Evolutionary conservation across 169 alveolate species (phyloP), one percentile per base, ranked within the genome.

Genomic region (Miamiensis avidus): DNA sequence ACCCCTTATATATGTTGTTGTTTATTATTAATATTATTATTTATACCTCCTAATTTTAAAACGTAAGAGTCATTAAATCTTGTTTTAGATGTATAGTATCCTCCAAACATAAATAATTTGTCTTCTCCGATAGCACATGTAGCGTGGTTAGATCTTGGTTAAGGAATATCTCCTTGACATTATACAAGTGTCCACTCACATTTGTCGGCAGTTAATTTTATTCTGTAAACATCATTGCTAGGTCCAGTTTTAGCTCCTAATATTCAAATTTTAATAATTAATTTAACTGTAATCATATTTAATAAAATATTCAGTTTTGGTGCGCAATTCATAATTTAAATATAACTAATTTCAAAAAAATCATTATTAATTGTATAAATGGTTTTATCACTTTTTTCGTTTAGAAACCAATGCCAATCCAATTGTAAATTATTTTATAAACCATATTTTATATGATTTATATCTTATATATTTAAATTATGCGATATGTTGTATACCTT

Each of bases 91-190:
- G 95, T 91, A 33, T 93, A 90, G 84, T 90, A 91, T 20, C 98
- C 98, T 81, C 98, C 98, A 88, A 96, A 96, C 20, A 96, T 81
- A 76, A 94, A 89, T 84, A 96, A 88, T 83, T 85, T 89, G 33
- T 93, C 95, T n/a, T 84, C 86, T 11, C 92, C 78, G 0, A 94
- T 91, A 0, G 95, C 95, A 65, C 95, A 89, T 27, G 98, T 95
- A 11, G 96, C 89, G 83, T 96, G 98, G 76, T 96, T 91, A n/a
- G 97, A 88, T 89, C 98, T 91, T 0, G 97, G 96, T 28, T 88
- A 69, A 28, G 98, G 98, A 25, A 86, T 82, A 64, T 91, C 95
- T n/a, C 95, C 96, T 82, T 69, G 82, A 65, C 94, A 89, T 32
- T 86, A 69, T 74, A 89, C 65, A 75, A 81, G 78, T 32, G 83